A percentile compares a stretch with the other conserved stretches of the same genome.
These are phyloP conservation scores for Filobasidium uniguttulatum DNA, from an alignment of 1,284 basidiomycete species.

Conservation along the genomic window DNA sequence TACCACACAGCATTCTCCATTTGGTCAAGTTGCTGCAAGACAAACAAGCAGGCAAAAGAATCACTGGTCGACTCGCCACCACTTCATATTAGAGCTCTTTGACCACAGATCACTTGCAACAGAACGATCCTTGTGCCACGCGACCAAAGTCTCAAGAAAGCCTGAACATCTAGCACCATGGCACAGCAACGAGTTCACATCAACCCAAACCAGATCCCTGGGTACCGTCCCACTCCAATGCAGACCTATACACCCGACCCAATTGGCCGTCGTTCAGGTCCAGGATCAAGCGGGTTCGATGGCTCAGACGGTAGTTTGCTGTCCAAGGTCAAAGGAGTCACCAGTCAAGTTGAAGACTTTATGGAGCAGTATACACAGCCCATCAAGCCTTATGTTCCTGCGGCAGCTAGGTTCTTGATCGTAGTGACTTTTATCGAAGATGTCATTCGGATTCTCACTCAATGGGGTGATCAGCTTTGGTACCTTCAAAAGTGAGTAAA, in stretches of 20 bases:
- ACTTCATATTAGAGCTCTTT: too few species aligned
- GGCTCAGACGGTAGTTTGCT: constrained; percentile 49
- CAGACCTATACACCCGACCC: constrained; percentile 32
- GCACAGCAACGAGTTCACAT: constrained; percentile 35
- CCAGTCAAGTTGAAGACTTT: constrained; percentile 74
- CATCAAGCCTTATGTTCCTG: constrained; percentile 83
- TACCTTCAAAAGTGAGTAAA: constrained; percentile 78
- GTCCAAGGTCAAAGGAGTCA: constrained; percentile 64
- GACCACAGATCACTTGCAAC: too few species aligned
- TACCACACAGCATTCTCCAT: too few species aligned
- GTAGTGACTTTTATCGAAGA: constrained; percentile 98
- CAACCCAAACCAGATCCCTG: constrained; percentile 33
- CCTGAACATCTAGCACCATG: too few species aligned
- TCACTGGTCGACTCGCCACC: too few species aligned
- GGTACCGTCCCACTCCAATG: constrained; percentile 21
- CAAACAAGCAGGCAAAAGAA: too few species aligned
- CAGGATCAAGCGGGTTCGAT: constrained; percentile 2
- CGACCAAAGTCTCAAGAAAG: too few species aligned
- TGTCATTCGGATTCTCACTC: constrained; percentile 79
- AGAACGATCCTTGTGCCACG: too few species aligned
- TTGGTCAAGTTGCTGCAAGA: too few species aligned
- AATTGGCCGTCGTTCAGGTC: constrained; percentile 16
- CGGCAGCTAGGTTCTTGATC: constrained; percentile 90
- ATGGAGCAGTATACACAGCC: constrained; percentile 89
- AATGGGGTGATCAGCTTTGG: constrained; percentile 95